phyloP scores from a whole-genome alignment of 202 grass and related monocot genomes.

The Cymbopogon flexuosus region DNA sequence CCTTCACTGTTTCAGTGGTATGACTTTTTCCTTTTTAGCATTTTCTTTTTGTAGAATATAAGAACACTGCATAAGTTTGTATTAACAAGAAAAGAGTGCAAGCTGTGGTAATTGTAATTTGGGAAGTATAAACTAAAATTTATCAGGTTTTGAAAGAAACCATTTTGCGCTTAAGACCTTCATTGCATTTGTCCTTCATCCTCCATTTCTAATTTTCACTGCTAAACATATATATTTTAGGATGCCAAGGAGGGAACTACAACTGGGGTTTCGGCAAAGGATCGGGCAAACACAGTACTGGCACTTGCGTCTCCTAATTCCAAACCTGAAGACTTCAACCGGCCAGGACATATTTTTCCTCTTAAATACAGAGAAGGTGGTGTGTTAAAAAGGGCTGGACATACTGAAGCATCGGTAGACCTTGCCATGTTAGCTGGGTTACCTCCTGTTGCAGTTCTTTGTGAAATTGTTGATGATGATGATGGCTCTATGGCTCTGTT shows the following conservation, averaged over 20 bases:
- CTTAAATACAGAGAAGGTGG: constrained; percentile 96
- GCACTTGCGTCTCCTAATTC: constrained; percentile 68
- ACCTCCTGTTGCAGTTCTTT: constrained; percentile 70
- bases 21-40: neutral
- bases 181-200: neutral
- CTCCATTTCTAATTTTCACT: neutral
- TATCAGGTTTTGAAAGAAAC: constrained; percentile 1
- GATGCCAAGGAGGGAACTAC: constrained; percentile 94
- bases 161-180: neutral
- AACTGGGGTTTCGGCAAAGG: constrained; percentile 86
- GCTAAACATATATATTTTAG: constrained; percentile 40
- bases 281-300: constrained; percentile 67
- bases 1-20: constrained; percentile 96
- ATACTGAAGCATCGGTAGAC: constrained; percentile 96
- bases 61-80: neutral
- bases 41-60: constrained; percentile 17
- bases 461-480: constrained; percentile 84
- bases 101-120: constrained; percentile 5
- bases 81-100: neutral
- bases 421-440: constrained; percentile 83
- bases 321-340: constrained; percentile 79
- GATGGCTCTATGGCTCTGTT: constrained; percentile 95
- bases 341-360: constrained; percentile 91
- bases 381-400: constrained; percentile 93
- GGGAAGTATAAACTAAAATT: constrained; percentile 4